Evolutionary conservation across 2,329 filamentous ascomycete genomes (phyloP), one percentile per base, ranked within the genome.

Genomic region (Stemphylium lycopersici): DNA sequence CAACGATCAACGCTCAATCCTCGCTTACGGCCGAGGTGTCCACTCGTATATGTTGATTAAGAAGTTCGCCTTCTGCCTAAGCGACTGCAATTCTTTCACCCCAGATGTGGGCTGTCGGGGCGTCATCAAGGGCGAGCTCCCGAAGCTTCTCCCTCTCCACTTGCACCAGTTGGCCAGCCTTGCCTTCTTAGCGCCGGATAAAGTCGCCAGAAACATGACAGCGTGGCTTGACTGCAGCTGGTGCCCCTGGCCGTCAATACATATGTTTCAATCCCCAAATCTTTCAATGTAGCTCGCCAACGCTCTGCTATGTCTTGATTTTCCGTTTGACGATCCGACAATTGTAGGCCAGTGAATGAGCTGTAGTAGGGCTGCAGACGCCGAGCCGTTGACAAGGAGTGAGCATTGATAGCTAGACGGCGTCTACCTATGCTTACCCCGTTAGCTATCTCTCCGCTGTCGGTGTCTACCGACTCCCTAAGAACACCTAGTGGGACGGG

Each of bases 191-290:
- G 62, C 52, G 57, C 50, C 62, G 62, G 62, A 55, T 65, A 65
- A 65, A 62, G 38, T 62, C 59, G 51, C 60, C 58, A 52, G 47
- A 53, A 55, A 51, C 26, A 51, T 62, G 59, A 64, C 64, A 65
- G 65, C 65, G 62, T 67, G 65, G 64, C 65, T 68, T 62, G 56
- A 62, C 61, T 66, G 66, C 59, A 65, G 66, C 65, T 69, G 63
- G 63, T 66, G 66, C 54, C 57, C 56, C 66, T 65, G 62, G 55
- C 40, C 60, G 47, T 56, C 31, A 48, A 55, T 59, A 59, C 37
- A 40, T 40, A 15, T 56, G 52, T 52, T 41, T 29, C 29, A 26
- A 11, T 41, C 61, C 52, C 55, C 52, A 40, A 37, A 29, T 29
- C 11, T 8, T 51, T 31, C 45, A 37, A 53, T 59, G 47, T 64